phyloP scores from a whole-genome alignment of 2,329 filamentous ascomycete species.

The Septoria petroselini region DNA sequence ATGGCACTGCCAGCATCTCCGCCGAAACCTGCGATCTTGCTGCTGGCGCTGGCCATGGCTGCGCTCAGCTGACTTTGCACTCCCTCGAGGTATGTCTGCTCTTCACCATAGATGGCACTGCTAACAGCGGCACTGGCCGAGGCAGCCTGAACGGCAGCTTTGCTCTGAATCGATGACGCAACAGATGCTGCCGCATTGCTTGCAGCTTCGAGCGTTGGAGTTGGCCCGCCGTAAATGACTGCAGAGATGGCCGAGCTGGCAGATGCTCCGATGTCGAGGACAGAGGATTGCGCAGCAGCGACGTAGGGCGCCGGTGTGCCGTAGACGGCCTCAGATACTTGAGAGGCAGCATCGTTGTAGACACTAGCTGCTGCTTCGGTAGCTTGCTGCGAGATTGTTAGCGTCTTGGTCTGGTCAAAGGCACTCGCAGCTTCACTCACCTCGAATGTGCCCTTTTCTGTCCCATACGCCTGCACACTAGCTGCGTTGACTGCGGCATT shows the following conservation, averaged over 20 bases:
- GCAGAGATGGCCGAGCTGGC: conserved; percentile 56
- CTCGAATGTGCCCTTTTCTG: conserved; percentile 53
- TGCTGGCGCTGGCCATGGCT: conserved; percentile 47
- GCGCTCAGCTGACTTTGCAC: conserved; percentile 43
- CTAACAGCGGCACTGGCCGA: conserved; percentile 49
- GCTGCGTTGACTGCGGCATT: conserved; percentile 59
- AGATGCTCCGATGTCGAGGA: conserved; percentile 54
- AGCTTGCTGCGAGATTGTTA: conserved; percentile 44
- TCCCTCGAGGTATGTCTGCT: conserved; percentile 51
- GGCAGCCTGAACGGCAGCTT: conserved; percentile 43
- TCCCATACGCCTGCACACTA: conserved; percentile 57
- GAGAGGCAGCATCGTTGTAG: conserved; percentile 43
- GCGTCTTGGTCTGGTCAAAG: background rate
- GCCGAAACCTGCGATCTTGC: conserved; percentile 42
- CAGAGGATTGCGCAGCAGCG: conserved; percentile 53
- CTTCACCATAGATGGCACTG: conserved; percentile 50
- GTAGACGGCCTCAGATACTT: conserved; percentile 50
- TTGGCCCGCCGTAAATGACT: conserved; percentile 57
- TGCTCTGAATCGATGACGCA: conserved; percentile 48
- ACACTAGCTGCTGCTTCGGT: conserved; percentile 53
- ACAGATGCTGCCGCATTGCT: conserved; percentile 45
- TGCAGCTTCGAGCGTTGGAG: conserved; percentile 47
- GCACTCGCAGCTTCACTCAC: conserved; percentile 6
- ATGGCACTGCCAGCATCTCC: conserved; percentile 34
- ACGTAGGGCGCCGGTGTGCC: conserved; percentile 53